Conservation (phyloP, 371 early-diverging fungal species). For the Basidiobolus meristosporus region DNA sequence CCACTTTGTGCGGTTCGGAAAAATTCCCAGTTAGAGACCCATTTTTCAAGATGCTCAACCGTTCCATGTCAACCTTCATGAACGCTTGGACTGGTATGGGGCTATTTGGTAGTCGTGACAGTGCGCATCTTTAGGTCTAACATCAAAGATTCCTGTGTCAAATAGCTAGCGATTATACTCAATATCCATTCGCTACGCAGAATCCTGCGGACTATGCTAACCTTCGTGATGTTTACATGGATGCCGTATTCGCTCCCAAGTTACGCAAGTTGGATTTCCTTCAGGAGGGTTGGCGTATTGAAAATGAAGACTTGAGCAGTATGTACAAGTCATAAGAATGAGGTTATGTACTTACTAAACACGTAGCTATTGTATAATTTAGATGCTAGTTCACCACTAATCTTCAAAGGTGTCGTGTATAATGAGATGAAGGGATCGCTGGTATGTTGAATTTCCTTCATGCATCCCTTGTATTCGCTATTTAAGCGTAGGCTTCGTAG, state of each 20-base stretch:
- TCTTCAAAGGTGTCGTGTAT: slow-evolving; percentile 86
- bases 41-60: slow-evolving; percentile 93
- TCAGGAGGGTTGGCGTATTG: slow-evolving; percentile 93
- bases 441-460: slow-evolving; percentile 12
- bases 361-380: slow-evolving; percentile 10
- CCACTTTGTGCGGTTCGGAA: slow-evolving; percentile 76
- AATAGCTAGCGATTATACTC: slow-evolving; percentile 64
- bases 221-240: slow-evolving; percentile 78
- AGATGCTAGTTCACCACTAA: slow-evolving; percentile 22
- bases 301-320: slow-evolving; percentile 52
- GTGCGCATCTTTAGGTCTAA: neutral
- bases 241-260: slow-evolving; percentile 69
- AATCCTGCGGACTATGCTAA: slow-evolving; percentile 75
- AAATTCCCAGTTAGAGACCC: slow-evolving; percentile 88
- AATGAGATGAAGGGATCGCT: slow-evolving; percentile 96
- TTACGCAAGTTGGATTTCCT: slow-evolving; percentile 61
- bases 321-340: slow-evolving; percentile 2
- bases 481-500: too few species aligned
- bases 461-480: slow-evolving; percentile 12
- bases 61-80: slow-evolving; percentile 92
- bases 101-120: neutral
- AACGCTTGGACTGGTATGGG: slow-evolving; percentile 75
- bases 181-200: slow-evolving; percentile 88
- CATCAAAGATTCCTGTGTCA: too few species aligned
- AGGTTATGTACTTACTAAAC: neutral